These are phyloP conservation scores for Xylaria sp. DNA, from an alignment of 2,329 filamentous ascomycete genomes.

Conservation along the genomic window DNA sequence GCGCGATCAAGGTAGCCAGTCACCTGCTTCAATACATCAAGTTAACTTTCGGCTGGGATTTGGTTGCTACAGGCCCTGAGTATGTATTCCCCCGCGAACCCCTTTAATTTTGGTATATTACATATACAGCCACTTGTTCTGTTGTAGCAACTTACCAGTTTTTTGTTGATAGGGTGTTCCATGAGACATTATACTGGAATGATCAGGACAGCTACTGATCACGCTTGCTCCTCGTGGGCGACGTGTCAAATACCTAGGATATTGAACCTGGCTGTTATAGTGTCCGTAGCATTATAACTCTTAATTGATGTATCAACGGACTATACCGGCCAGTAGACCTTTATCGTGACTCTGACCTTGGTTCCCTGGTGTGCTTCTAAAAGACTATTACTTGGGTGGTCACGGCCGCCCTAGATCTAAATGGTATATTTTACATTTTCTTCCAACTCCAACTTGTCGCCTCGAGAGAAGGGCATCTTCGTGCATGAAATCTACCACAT, in stretches of 20 bases:
- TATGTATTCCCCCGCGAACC: conserved; percentile 47
- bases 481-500: too few relatives aligned
- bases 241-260: neutral
- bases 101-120: neutral
- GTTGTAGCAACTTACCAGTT: conserved; percentile 6
- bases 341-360: neutral
- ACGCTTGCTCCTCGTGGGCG: neutral
- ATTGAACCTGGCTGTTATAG: neutral
- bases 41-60: conserved; percentile 65
- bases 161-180: conserved; percentile 46
- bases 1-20: conserved; percentile 69
- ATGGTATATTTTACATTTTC: neutral
- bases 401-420: neutral
- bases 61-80: conserved; percentile 65
- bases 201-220: conserved; percentile 54
- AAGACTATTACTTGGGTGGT: neutral
- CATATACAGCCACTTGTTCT: neutral
- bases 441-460: too few relatives aligned
- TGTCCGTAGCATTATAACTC: neutral
- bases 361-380: neutral
- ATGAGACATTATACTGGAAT: conserved; percentile 65
- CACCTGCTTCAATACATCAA: conserved; percentile 68
- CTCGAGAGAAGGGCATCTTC: neutral
- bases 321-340: too few relatives aligned
- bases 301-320: neutral